Conservation (phyloP, 805 yeast species). For the Saturnispora serradocipensis region DNA sequence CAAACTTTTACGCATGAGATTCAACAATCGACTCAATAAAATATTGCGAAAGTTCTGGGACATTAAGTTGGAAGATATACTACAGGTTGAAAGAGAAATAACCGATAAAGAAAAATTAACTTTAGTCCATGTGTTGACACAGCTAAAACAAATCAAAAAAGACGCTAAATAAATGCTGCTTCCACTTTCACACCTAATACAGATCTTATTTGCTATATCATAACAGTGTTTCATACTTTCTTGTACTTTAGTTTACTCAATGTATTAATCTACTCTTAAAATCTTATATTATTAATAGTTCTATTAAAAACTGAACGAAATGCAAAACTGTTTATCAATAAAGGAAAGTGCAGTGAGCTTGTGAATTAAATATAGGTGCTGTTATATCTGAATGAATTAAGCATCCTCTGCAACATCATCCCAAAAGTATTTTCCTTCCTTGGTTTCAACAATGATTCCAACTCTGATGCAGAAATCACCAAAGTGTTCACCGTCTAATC, state of each 20-base stretch:
- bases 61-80: slow-evolving; percentile 35
- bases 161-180: neutral
- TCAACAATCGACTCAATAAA: slow-evolving; percentile 35
- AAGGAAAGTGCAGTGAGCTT: slow-evolving; percentile 5
- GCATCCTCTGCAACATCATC: slow-evolving; percentile 77
- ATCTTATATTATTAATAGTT: neutral
- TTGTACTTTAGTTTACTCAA: neutral
- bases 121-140: slow-evolving; percentile 21
- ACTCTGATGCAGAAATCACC: slow-evolving; percentile 87
- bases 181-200: neutral
- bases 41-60: slow-evolving; percentile 43
- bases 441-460: slow-evolving; percentile 82
- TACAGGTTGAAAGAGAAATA: slow-evolving; percentile 37
- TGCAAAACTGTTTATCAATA: slow-evolving; percentile 1
- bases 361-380: neutral
- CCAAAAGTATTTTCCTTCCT: slow-evolving; percentile 90
- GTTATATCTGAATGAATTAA: neutral
- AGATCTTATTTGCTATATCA: neutral
- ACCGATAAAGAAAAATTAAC: slow-evolving; percentile 23
- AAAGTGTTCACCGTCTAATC: slow-evolving; percentile 86
- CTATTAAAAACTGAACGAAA: neutral
- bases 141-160: slow-evolving; percentile 14
- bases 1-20: slow-evolving; percentile 24
- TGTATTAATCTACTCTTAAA: neutral
- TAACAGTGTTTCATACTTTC: neutral